phyloP scores from a whole-genome alignment of 441 rosid genomes.

The Flueggea neowawraea region DNA sequence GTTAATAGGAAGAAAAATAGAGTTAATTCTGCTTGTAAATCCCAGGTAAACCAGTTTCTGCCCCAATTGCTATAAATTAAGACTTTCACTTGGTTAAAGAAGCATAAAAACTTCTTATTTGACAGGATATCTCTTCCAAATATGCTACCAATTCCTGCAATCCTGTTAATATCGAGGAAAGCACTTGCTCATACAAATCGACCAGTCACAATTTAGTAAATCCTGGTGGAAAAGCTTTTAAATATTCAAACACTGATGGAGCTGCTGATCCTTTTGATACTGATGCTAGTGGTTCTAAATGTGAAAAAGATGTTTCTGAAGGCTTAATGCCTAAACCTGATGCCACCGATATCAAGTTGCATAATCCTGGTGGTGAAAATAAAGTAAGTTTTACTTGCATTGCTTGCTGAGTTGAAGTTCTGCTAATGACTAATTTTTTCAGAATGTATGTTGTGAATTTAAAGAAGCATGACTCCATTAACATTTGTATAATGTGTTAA shows the following conservation, averaged over 20 bases:
- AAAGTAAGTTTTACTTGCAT: constrained; percentile 42
- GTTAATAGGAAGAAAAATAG: constrained; percentile 27
- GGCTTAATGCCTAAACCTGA: constrained; percentile 22
- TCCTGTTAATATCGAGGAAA: constrained; percentile 61
- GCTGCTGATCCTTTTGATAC: constrained; percentile 29
- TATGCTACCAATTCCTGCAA: constrained; percentile 31
- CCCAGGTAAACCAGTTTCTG: constrained; percentile 30
- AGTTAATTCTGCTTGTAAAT: constrained; percentile 17
- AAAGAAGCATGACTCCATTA: neutral
- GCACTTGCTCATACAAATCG: constrained; percentile 54
- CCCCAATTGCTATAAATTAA: neutral
- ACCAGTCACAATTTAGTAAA: constrained; percentile 30
- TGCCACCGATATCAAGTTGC: constrained; percentile 41
- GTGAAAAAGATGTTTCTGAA: constrained; percentile 40
- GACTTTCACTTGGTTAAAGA: too few species aligned
- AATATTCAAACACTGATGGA: constrained; percentile 37
- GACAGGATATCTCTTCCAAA: constrained; percentile 43
- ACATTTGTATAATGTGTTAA: neutral
- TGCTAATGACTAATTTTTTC: neutral
- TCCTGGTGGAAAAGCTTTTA: constrained; percentile 31
- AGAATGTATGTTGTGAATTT: neutral
- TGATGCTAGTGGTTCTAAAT: constrained; percentile 47
- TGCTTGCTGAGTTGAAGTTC: neutral
- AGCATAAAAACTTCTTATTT: constrained; percentile 8
- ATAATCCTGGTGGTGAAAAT: constrained; percentile 28